Conservation (phyloP, 2,329 filamentous ascomycete genomes). For the Botrytis sinoallii region DNA sequence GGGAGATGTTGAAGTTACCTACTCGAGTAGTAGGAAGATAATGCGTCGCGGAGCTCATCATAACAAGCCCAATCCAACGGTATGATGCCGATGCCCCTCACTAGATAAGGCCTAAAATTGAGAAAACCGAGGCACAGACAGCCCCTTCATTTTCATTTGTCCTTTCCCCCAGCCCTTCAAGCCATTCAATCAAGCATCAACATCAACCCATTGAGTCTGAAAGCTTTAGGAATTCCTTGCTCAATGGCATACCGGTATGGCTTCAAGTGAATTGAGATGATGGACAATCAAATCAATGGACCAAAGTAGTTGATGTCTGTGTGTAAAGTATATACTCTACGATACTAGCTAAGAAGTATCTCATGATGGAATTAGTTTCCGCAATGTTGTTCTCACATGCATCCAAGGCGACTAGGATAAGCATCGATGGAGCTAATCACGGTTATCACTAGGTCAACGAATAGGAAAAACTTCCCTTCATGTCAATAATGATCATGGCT, state of each 20-base stretch:
- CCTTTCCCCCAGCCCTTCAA: neutral
- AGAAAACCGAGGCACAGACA: neutral
- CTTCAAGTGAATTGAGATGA: neutral
- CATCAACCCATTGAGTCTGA: neutral
- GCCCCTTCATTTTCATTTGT: neutral
- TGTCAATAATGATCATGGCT: constrained; percentile 5
- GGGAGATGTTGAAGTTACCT: neutral
- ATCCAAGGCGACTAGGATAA: neutral
- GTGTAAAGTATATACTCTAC: neutral
- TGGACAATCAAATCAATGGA: neutral
- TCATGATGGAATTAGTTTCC: neutral
- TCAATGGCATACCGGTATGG: neutral
- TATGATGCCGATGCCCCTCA: neutral
- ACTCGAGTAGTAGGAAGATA: neutral
- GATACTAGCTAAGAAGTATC: neutral
- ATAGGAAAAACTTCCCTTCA: neutral
- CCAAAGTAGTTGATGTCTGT: neutral
- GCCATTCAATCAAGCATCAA: neutral
- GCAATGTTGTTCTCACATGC: neutral
- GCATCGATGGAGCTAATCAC: neutral
- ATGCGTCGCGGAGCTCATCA: neutral
- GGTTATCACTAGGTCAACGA: constrained; percentile 16
- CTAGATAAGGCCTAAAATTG: neutral
- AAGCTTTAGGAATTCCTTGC: neutral
- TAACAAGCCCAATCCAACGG: neutral